Evolutionary conservation across 345 rosid species (phyloP).

Genomic region (Linum usitatissimum): DNA sequence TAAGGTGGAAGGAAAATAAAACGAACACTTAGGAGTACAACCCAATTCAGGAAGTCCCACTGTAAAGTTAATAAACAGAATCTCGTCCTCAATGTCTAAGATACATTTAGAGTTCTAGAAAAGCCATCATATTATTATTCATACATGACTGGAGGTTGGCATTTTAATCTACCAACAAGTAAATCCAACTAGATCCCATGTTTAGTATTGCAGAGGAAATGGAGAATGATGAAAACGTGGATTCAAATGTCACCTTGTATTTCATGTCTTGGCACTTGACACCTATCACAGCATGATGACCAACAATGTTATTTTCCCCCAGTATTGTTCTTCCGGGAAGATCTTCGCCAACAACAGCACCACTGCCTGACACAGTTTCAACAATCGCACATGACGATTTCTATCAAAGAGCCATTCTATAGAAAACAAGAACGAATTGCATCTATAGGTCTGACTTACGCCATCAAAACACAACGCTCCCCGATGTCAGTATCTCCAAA

Average conservation of each 20-base stretch:
- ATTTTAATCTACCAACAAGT: background rate
- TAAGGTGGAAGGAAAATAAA: background rate
- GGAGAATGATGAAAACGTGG: slow-evolving; percentile 1
- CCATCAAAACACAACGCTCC: slow-evolving; percentile 57
- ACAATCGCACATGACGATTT: background rate
- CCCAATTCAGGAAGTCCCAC: background rate
- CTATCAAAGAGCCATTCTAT: background rate
- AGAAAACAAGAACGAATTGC: background rate
- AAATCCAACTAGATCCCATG: no score
- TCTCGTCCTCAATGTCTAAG: background rate
- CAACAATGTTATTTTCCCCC: slow-evolving; percentile 59
- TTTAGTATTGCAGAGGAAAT: background rate
- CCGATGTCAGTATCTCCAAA: slow-evolving; percentile 74
- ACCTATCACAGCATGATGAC: slow-evolving; percentile 77
- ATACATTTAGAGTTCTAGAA: background rate
- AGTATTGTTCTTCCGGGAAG: slow-evolving; percentile 63
- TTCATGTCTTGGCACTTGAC: slow-evolving; percentile 89
- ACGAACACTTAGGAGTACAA: background rate
- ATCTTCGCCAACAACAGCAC: slow-evolving; percentile 85
- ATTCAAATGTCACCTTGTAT: slow-evolving; percentile 41
- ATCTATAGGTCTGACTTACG: slow-evolving; percentile 35
- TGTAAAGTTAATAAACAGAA: background rate
- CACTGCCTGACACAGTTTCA: slow-evolving; percentile 54
- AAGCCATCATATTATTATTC: background rate
- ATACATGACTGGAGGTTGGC: background rate